Percentiles rank a stretch among this genome's conserved stretches.
Conservation (phyloP, 106 monocot genomes). For the Allium sativum region DNA sequence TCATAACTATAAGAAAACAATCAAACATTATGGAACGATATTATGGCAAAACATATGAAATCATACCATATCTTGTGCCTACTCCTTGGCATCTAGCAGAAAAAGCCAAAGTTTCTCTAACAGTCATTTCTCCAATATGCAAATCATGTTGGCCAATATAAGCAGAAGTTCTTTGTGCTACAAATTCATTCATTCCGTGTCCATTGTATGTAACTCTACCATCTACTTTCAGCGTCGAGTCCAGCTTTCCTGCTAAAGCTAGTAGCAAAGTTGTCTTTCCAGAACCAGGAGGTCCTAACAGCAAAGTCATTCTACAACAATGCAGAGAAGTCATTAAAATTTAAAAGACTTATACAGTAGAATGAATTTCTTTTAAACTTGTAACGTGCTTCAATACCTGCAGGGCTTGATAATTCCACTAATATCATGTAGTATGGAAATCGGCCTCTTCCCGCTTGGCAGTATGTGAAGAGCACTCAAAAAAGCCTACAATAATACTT, state of each 20-base stretch:
- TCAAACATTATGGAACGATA: background rate
- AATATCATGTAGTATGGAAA: slow-evolving; percentile 33
- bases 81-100: slow-evolving; percentile 19
- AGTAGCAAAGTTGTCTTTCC: slow-evolving; percentile 22
- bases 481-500: slow-evolving; percentile 10
- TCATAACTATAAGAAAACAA: background rate
- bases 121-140: slow-evolving; percentile 17
- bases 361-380: background rate
- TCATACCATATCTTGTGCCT: slow-evolving; percentile 16
- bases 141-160: slow-evolving; percentile 17
- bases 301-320: slow-evolving; percentile 20
- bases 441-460: slow-evolving; percentile 30
- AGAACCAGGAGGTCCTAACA: slow-evolving; percentile 21
- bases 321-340: background rate
- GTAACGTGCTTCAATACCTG: slow-evolving; percentile 13
- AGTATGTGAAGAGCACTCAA: slow-evolving; percentile 28
- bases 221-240: slow-evolving; percentile 13
- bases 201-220: slow-evolving; percentile 17
- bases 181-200: slow-evolving; percentile 14
- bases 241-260: slow-evolving; percentile 24
- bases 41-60: background rate
- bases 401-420: slow-evolving; percentile 41
- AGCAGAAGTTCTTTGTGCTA: slow-evolving; percentile 13
- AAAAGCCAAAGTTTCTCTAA: slow-evolving; percentile 17
- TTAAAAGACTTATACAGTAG: slow-evolving; percentile 19